Percentiles rank a stretch among this genome's conserved stretches.
These are phyloP conservation scores for Gracilaria domingensis DNA, from an alignment of 23 red algal species.

Conservation along the genomic window DNA sequence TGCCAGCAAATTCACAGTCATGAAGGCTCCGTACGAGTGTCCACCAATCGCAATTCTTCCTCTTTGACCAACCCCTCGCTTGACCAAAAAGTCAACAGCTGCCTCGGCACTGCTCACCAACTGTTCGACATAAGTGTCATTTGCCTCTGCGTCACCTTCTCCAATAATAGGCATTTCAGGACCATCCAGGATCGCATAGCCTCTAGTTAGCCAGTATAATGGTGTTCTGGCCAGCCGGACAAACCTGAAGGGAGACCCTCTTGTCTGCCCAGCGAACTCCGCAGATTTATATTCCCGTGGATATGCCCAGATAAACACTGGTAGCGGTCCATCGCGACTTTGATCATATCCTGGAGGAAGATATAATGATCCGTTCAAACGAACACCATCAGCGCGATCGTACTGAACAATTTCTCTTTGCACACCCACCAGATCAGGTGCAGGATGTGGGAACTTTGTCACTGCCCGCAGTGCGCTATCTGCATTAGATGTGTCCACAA, in stretches of 20 bases:
- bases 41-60: constrained; percentile 87
- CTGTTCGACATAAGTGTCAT: constrained; percentile 91
- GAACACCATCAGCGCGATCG: constrained; percentile 77
- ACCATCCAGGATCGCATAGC: constrained; percentile 94
- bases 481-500: constrained; percentile 38
- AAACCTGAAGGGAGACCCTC: constrained; percentile 94
- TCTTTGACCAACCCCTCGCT: constrained; percentile 69
- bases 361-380: constrained; percentile 83
- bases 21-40: constrained; percentile 96
- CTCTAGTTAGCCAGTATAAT: constrained; percentile 94
- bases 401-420: constrained; percentile 79
- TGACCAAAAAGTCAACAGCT: constrained; percentile 87
- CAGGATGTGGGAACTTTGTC: constrained; percentile 88
- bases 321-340: constrained; percentile 68
- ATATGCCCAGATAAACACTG: constrained; percentile 97
- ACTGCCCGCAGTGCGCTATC: constrained; percentile 48
- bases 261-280: constrained; percentile 81
- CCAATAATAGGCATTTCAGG: constrained; percentile 96
- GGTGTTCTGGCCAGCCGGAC: constrained; percentile 83
- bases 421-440: constrained; percentile 82
- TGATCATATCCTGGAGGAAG: constrained; percentile 88
- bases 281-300: constrained; percentile 90
- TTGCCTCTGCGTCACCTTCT: constrained; percentile 81
- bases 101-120: constrained; percentile 87
- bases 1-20: constrained; percentile 90